Percentiles rank a stretch among this genome's conserved stretches.
phyloP scores from a whole-genome alignment of 305 asterid genomes.

The Fraxinus sp. region DNA sequence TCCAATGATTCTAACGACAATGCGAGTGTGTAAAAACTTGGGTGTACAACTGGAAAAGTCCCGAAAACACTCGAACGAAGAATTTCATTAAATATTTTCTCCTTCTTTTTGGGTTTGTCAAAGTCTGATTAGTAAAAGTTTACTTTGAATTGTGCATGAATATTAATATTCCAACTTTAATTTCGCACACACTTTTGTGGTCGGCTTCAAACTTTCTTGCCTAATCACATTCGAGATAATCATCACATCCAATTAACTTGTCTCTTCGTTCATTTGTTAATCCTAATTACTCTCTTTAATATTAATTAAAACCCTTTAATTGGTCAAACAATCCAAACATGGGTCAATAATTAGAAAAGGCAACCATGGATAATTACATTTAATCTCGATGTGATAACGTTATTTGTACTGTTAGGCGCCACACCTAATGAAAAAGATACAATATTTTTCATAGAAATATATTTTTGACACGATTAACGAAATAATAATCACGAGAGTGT shows the following conservation, averaged over 20 bases:
- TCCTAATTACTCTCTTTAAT: background rate
- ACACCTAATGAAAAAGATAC: background rate
- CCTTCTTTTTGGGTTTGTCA: background rate
- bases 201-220: background rate
- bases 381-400: background rate
- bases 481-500: background rate
- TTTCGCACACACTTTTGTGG: background rate
- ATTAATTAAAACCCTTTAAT: background rate
- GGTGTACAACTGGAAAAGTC: too few species aligned
- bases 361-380: background rate
- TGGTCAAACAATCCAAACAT: background rate
- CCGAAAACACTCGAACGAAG: background rate
- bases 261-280: background rate
- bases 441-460: background rate
- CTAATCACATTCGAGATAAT: background rate
- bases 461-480: background rate
- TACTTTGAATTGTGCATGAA: background rate
- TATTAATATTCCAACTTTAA: background rate
- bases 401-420: background rate
- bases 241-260: background rate
- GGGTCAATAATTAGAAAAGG: background rate
- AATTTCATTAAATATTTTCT: background rate
- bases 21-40: too few species aligned
- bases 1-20: too few species aligned
- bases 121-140: background rate